Base-by-base conservation (phyloP, 768 basidiomycete species). In the Melanogaster broomeanus region DNA sequence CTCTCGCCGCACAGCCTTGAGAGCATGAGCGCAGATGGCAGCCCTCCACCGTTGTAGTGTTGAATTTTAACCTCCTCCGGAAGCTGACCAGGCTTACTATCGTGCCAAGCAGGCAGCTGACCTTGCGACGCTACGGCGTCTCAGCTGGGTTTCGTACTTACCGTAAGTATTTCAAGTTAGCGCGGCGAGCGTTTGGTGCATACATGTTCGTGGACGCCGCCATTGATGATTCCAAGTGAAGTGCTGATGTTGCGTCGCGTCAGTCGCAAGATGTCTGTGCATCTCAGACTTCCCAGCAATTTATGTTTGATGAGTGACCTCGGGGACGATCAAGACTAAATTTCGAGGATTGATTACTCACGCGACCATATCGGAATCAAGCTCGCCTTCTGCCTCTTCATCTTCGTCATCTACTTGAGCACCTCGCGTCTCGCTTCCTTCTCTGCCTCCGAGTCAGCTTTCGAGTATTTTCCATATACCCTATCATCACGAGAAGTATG, bases 31-130 rank as follows among this genome's bases (percentile, higher is more conserved):
- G 18, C 90, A 79, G 34, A 88, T 69, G 0, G 70, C 76, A 22
- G 84, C 81, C 55, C 87, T 72, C 90, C 88, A 91, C 65, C 74
- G 68, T 6, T 81, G 77, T 52, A 93, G 64, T 1, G 77, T 82
- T 2, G 77, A 67, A 35, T 85, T 79, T 61, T 92, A 10, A 87
- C 76, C 56, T 88, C 81, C n/a, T 59, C 57, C 16, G 60, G 47
- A 38, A 49, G 64, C 4, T 51, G 53, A 16, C 64, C 60, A 0
- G 56, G 60, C 8, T 53, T 38, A n/a, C n/a, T n/a, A 9, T 51
- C 47, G 27, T 35, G n/a, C n/a, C n/a, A 42, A 30, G 45, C 24
- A 8, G 42, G n/a, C 8, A 37, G 9, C 9, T 37, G 27, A 1
- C 24, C 21, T 25, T 51, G 45, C 3, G 45, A 33, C 9, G 11